These are phyloP conservation scores for Lumnitzera littorea DNA, from an alignment of 345 rosid species.

Conservation along the genomic window DNA sequence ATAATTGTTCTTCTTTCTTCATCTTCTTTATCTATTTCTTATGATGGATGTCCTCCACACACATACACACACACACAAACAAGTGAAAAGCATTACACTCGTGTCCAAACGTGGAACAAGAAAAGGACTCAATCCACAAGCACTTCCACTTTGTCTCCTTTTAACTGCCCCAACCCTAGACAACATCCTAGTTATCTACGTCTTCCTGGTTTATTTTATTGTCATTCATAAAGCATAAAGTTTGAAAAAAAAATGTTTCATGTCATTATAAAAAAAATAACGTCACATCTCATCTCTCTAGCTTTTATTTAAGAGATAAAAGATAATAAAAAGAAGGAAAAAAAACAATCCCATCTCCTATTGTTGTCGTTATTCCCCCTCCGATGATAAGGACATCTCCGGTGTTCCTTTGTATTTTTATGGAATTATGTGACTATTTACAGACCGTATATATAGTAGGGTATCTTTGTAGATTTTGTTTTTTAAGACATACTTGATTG, in stretches of 20 bases:
- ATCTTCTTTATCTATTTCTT: too few relatives aligned
- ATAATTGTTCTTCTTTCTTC: too few relatives aligned
- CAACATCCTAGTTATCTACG: constrained; percentile 8
- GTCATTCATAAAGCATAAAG: too few relatives aligned
- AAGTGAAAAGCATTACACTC: too few relatives aligned
- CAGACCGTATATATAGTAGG: neutral
- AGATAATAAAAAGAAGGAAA: too few relatives aligned
- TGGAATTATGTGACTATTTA: neutral
- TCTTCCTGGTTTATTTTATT: neutral
- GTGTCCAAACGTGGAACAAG: neutral
- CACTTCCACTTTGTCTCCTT: constrained; percentile 1
- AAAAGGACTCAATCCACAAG: neutral
- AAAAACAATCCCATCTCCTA: neutral
- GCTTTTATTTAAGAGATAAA: too few relatives aligned
- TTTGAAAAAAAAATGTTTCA: neutral
- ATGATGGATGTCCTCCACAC: too few relatives aligned
- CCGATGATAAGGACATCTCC: neutral
- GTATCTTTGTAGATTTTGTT: neutral
- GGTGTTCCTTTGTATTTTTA: neutral
- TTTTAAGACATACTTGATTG: too few relatives aligned
- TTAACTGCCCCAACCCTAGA: constrained; percentile 1
- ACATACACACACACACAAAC: too few relatives aligned
- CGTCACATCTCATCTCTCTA: too few relatives aligned
- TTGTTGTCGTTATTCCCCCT: constrained; percentile 2
- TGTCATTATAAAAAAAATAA: neutral